phyloP scores from a whole-genome alignment of 768 basidiomycete genomes.

The Phanerochaete sordida region DNA sequence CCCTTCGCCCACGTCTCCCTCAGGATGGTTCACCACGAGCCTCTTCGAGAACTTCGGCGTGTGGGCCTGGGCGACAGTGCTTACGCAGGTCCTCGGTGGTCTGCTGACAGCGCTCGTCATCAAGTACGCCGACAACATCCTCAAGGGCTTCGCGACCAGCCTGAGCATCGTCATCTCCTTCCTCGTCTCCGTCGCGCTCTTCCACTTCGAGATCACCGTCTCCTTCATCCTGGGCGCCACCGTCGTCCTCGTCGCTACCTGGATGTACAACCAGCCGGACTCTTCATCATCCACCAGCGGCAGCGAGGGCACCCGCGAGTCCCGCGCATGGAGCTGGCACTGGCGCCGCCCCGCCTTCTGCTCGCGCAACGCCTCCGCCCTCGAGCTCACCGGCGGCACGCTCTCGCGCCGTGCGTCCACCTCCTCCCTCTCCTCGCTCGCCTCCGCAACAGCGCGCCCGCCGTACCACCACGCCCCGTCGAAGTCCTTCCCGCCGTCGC shows the following conservation, averaged over 20 bases:
- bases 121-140: constrained; percentile 93
- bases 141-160: constrained; percentile 97
- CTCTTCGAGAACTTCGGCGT: constrained; percentile 84
- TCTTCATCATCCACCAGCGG: constrained; percentile 18
- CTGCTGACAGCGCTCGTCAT: constrained; percentile 94
- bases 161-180: constrained; percentile 94
- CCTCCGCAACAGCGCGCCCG: constrained; percentile 8
- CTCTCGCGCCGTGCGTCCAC: constrained; percentile 27
- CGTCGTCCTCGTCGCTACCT: constrained; percentile 85
- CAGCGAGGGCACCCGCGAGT: background rate
- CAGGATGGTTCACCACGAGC: constrained; percentile 31
- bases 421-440: constrained; percentile 24
- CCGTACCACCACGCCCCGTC: constrained; percentile 27
- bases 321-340: constrained; percentile 32
- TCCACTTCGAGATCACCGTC: constrained; percentile 85
- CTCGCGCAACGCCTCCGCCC: constrained; percentile 20
- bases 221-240: constrained; percentile 84
- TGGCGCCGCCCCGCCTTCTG: constrained; percentile 28
- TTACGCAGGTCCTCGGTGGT: constrained; percentile 88
- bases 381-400: constrained; percentile 21
- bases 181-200: constrained; percentile 87
- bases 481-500: constrained; percentile 39
- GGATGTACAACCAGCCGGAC: constrained; percentile 89
- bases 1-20: constrained; percentile 22
- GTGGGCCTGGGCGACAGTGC: constrained; percentile 96